Conservation (phyloP, 1,139 yeast genomes). For the Suhomyces guaymorum region DNA sequence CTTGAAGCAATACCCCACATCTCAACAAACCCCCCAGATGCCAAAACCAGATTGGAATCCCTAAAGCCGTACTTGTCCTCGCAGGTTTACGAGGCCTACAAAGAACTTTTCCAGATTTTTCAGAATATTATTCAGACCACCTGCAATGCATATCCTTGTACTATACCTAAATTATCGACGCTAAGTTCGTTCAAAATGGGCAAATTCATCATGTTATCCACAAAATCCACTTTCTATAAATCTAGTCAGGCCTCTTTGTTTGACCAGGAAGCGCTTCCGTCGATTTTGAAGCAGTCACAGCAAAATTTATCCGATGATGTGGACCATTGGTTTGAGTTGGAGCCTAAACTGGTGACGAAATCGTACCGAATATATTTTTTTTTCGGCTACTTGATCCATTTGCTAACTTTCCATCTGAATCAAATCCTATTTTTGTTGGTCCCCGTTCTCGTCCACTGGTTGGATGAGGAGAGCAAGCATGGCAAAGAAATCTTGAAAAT, state of each 20-base stretch:
- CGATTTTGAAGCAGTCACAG: constrained; percentile 22
- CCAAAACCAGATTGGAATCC: constrained; percentile 28
- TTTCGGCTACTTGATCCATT: constrained; percentile 38
- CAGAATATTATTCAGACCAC: constrained; percentile 25
- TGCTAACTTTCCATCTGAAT: constrained; percentile 37
- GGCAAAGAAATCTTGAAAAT: constrained; percentile 11
- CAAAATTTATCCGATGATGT: constrained; percentile 34
- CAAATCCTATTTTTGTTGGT: constrained; percentile 31
- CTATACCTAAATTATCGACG: constrained; percentile 24
- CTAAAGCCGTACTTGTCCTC: constrained; percentile 28
- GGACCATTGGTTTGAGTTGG: constrained; percentile 41
- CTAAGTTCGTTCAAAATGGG: constrained; percentile 37
- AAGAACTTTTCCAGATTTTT: constrained; percentile 35
- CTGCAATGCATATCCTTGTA: constrained; percentile 2
- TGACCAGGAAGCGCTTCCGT: constrained; percentile 32
- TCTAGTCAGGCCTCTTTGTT: constrained; percentile 36
- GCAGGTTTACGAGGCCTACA: constrained; percentile 30
- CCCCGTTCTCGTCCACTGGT: constrained; percentile 42
- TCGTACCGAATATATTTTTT: constrained; percentile 27
- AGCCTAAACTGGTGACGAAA: constrained; percentile 26
- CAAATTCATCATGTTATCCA: constrained; percentile 33
- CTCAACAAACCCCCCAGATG: constrained; percentile 20
- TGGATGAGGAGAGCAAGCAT: constrained; percentile 25
- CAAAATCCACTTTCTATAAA: constrained; percentile 37
- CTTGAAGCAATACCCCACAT: neutral